These are phyloP conservation scores for Fusarium penzigii DNA, from an alignment of 2,329 filamentous ascomycete species.

Conservation along the genomic window DNA sequence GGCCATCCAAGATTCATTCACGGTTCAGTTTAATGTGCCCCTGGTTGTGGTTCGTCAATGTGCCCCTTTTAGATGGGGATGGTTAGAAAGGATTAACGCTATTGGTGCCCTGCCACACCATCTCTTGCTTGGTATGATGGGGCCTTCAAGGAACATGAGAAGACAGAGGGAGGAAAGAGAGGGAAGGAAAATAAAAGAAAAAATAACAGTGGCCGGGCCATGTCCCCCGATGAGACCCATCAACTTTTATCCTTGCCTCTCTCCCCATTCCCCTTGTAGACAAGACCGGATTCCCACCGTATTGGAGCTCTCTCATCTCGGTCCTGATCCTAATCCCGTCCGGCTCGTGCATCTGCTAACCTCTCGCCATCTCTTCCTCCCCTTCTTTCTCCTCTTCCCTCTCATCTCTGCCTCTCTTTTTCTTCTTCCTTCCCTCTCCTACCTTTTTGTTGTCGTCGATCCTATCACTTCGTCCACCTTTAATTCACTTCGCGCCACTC, in stretches of 20 bases:
- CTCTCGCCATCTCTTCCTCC: slow-evolving; percentile 26
- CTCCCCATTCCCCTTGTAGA: slow-evolving; percentile 5
- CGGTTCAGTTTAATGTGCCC: no score
- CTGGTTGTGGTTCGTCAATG: no score
- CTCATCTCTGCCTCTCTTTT: slow-evolving; percentile 26
- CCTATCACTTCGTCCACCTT: slow-evolving; percentile 28
- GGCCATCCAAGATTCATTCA: no score
- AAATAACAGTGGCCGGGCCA: not conserved
- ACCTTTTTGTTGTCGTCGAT: slow-evolving; percentile 30
- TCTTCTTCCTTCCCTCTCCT: slow-evolving; percentile 26
- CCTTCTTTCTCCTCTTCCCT: slow-evolving; percentile 24
- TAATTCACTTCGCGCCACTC: slow-evolving; percentile 40
- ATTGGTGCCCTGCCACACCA: slow-evolving; percentile 21
- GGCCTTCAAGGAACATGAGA: no score
- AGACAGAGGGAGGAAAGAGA: no score
- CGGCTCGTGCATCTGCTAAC: slow-evolving; percentile 25
- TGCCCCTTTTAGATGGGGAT: no score
- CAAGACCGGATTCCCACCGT: slow-evolving; percentile 25
- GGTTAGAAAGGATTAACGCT: not conserved
- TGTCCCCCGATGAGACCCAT: slow-evolving; percentile 9
- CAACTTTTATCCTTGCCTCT: slow-evolving; percentile 6
- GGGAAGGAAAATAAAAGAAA: no score
- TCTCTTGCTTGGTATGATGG: not conserved
- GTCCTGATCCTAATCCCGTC: slow-evolving; percentile 26
- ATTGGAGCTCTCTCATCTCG: slow-evolving; percentile 26